Percentiles rank a stretch among this genome's conserved stretches.
Evolutionary conservation across 2,329 filamentous ascomycete genomes (phyloP).

Genomic region (Alternaria sp.): DNA sequence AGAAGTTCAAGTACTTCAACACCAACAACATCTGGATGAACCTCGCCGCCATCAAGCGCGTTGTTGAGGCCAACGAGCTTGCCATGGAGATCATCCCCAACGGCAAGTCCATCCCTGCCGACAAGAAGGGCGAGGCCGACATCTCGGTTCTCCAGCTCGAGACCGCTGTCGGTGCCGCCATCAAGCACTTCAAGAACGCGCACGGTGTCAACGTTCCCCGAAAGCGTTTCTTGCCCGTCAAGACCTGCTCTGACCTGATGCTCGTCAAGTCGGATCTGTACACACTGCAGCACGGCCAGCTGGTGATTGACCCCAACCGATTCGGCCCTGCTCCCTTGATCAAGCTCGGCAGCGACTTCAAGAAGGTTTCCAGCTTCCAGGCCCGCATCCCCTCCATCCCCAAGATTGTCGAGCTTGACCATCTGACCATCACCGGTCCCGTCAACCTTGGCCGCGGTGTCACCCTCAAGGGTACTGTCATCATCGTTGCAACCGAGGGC

Average conservation of each 20-base stretch:
- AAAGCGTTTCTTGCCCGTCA: slow-evolving; percentile 97
- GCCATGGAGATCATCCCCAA: slow-evolving; percentile 99
- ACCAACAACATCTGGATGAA: slow-evolving; percentile 99
- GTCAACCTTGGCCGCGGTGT: slow-evolving; percentile 97
- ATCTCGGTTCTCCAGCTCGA: slow-evolving; percentile 97
- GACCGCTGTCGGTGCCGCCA: slow-evolving; percentile 97
- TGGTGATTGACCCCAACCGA: slow-evolving; percentile 94
- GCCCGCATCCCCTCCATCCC: slow-evolving; percentile 86
- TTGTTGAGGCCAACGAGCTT: slow-evolving; percentile 97
- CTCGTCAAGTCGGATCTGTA: slow-evolving; percentile 99
- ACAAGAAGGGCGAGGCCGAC: slow-evolving; percentile 99
- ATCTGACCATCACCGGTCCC: slow-evolving; percentile 95
- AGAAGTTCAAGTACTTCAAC: slow-evolving; percentile 99
- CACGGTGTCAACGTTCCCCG: slow-evolving; percentile 99
- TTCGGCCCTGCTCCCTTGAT: slow-evolving; percentile 97
- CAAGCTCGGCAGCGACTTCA: slow-evolving; percentile 99
- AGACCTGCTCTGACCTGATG: slow-evolving; percentile 99
- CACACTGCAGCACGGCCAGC: slow-evolving; percentile 97
- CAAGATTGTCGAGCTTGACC: slow-evolving; percentile 89
- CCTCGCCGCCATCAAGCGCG: slow-evolving; percentile 94
- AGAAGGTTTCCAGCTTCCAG: slow-evolving; percentile 99
- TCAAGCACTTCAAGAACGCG: slow-evolving; percentile 97
- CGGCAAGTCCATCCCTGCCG: slow-evolving; percentile 96
- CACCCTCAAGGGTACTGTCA: slow-evolving; percentile 96
- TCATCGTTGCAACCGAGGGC: slow-evolving; percentile 97